Percentiles rank a stretch among this genome's conserved stretches.
These are phyloP conservation scores for Atalantia buxifolia DNA, from an alignment of 345 rosid species.

Conservation along the genomic window DNA sequence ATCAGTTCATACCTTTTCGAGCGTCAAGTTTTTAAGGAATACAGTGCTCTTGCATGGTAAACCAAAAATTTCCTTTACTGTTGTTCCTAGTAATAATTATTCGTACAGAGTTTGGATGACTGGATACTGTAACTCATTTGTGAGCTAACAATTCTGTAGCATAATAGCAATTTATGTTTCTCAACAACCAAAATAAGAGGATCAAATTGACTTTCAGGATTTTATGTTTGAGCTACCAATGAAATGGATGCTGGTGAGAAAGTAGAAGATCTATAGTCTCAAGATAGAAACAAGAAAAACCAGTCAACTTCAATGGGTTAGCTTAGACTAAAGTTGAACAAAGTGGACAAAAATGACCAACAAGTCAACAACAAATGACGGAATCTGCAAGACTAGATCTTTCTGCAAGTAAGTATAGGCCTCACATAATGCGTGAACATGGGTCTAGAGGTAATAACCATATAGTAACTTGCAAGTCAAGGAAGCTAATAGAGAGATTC, in stretches of 20 bases:
- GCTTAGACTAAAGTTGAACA: not conserved
- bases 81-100: not conserved
- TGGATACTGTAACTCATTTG: not conserved
- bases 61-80: not conserved
- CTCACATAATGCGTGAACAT: not conserved
- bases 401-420: not conserved
- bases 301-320: not conserved
- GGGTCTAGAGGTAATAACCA: not conserved
- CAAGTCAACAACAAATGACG: not conserved
- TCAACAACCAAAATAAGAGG: not conserved
- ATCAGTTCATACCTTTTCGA: no score
- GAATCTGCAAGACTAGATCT: not conserved
- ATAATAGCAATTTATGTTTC: not conserved
- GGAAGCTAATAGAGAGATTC: not conserved
- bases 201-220: not conserved
- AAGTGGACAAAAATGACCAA: not conserved
- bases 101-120: not conserved
- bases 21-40: no score
- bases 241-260: not conserved
- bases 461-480: not conserved
- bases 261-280: not conserved
- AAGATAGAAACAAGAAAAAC: not conserved
- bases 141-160: not conserved
- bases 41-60: not conserved
- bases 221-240: not conserved